Evolutionary conservation across 176 grass and related monocot species (phyloP).

Genomic region (Juncus effusus): DNA sequence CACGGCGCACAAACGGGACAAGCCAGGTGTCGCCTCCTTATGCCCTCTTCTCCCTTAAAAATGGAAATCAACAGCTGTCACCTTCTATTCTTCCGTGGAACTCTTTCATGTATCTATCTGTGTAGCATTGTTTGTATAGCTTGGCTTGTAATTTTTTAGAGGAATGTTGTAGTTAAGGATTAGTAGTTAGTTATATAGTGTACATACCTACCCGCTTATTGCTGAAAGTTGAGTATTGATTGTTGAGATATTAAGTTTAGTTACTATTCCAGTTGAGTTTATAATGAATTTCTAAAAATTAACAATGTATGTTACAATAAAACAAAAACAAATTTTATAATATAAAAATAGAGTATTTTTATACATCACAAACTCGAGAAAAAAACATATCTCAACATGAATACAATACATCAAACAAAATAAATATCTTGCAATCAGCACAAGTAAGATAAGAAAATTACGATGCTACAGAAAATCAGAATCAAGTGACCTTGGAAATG

Average conservation of each 20-base stretch:
- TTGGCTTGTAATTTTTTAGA: neutral
- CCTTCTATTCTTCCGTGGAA: neutral
- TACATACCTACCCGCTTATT: no score
- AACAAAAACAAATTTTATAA: neutral
- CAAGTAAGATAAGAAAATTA: neutral
- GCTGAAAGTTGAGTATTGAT: neutral
- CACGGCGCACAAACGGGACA: constrained; percentile 37
- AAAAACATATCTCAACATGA: no score
- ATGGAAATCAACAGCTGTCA: constrained; percentile 18
- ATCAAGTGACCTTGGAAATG: constrained; percentile 14
- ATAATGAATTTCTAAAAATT: no score
- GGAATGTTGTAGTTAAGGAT: no score
- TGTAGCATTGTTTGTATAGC: neutral
- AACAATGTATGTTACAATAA: neutral
- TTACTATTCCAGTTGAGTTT: no score
- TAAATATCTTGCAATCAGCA: no score
- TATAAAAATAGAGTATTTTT: neutral
- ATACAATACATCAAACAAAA: no score
- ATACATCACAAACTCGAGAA: no score
- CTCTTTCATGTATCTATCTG: neutral
- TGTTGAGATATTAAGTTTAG: neutral
- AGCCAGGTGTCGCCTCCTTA: constrained; percentile 47
- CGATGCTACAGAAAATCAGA: neutral
- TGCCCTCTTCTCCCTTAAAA: constrained; percentile 30
- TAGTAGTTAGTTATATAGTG: no score